Evolutionary conservation across 2,329 filamentous ascomycete species (phyloP).

Genomic region (Ascochyta fabae): DNA sequence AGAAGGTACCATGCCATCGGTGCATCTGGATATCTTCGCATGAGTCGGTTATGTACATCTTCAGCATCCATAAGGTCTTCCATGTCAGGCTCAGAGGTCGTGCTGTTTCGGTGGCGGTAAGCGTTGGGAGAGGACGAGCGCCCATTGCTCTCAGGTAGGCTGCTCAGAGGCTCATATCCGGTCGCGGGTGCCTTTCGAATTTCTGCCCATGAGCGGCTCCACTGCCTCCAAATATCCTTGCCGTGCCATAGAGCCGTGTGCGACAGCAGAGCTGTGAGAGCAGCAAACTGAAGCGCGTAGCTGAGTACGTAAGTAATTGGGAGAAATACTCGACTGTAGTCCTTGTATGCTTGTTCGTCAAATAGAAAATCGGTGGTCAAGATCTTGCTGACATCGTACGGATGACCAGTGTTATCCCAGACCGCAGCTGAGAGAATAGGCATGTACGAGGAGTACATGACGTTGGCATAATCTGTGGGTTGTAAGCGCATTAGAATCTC

Average conservation of each 20-base stretch:
- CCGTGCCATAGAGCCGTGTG: conserved; percentile 88
- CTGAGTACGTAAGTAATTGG: conserved; percentile 88
- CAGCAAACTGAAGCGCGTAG: conserved; percentile 86
- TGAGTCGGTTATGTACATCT: conserved; percentile 83
- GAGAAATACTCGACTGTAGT: conserved; percentile 84
- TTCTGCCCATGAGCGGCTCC: conserved; percentile 72
- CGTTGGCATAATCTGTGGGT: conserved; percentile 70
- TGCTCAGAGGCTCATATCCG: conserved; percentile 45
- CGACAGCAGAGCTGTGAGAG: conserved; percentile 77
- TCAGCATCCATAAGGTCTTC: conserved; percentile 70
- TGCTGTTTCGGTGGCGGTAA: conserved; percentile 34
- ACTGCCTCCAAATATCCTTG: conserved; percentile 79
- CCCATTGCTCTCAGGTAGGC: conserved; percentile 44
- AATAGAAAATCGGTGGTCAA: conserved; percentile 80
- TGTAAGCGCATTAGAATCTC: conserved; percentile 13
- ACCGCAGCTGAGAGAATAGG: conserved; percentile 84
- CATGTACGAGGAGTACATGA: conserved; percentile 83
- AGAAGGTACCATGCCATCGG: conserved; percentile 81
- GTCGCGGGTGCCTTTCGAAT: conserved; percentile 51
- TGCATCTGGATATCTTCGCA: conserved; percentile 82
- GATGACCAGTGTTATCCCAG: conserved; percentile 81
- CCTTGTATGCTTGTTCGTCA: conserved; percentile 74
- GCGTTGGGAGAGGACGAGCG: conserved; percentile 27
- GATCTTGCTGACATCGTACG: conserved; percentile 83
- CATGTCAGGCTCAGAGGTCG: conserved; percentile 46